Conservation (phyloP, 441 rosid species). For the Populus hybrid region DNA sequence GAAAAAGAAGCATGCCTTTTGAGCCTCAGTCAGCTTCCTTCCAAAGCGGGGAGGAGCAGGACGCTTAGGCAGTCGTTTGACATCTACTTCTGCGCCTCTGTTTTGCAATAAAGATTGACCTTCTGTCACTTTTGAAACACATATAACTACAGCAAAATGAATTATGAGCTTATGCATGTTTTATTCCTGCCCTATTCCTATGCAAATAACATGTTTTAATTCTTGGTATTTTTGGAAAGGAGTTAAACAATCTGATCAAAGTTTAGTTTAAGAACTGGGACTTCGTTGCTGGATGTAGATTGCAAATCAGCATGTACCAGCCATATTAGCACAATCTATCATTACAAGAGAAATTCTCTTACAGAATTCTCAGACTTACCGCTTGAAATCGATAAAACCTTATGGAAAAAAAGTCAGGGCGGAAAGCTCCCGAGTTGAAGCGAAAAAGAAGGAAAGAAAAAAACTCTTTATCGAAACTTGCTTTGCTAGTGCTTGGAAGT, state of each 20-base stretch:
- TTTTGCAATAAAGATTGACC: constrained; percentile 12
- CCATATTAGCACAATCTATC: background rate
- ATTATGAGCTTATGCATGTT: background rate
- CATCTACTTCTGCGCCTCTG: constrained; percentile 90
- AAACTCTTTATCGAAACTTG: too few species aligned
- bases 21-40: constrained; percentile 81
- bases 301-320: background rate
- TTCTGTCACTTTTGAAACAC: constrained; percentile 2
- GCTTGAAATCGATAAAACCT: background rate
- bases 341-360: too few species aligned
- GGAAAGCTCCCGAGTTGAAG: too few species aligned
- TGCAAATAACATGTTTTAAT: background rate
- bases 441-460: too few species aligned
- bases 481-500: too few species aligned
- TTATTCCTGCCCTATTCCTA: background rate
- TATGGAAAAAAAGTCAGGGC: background rate
- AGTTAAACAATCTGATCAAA: background rate
- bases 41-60: constrained; percentile 97
- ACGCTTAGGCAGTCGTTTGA: constrained; percentile 76
- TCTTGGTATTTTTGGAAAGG: background rate
- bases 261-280: background rate
- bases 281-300: background rate
- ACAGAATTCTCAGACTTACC: background rate
- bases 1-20: constrained; percentile 46
- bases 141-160: background rate